Conservation (phyloP, 2,329 filamentous ascomycete genomes). For the Epichloe scottii region DNA sequence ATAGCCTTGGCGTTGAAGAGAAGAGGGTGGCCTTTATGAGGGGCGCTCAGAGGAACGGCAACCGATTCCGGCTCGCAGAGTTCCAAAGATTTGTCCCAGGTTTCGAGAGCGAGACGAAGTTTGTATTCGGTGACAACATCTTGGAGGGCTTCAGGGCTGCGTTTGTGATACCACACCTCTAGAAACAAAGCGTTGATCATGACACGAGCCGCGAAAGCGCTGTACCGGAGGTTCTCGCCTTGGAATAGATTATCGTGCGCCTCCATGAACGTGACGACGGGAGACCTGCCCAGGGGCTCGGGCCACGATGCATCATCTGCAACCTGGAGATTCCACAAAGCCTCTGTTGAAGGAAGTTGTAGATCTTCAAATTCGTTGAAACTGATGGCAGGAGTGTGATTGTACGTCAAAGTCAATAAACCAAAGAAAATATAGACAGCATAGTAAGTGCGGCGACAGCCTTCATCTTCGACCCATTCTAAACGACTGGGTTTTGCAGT, state of each 20-base stretch:
- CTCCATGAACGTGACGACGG: conserved; percentile 76
- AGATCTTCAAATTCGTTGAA: conserved; percentile 97
- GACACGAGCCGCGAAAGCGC: conserved; percentile 89
- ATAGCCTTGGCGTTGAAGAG: conserved; percentile 98
- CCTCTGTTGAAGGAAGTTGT: conserved; percentile 85
- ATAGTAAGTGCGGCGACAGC: conserved; percentile 92
- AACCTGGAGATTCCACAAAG: conserved; percentile 78
- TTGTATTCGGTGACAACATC: conserved; percentile 98
- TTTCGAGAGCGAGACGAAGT: conserved; percentile 85
- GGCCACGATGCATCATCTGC: conserved; percentile 73
- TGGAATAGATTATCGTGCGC: conserved; percentile 94
- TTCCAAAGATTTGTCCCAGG: conserved; percentile 96
- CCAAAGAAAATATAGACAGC: conserved; percentile 99
- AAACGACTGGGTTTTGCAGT: conserved; percentile 62
- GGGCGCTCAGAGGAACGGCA: conserved; percentile 78
- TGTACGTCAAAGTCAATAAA: conserved; percentile 86
- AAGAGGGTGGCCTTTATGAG: conserved; percentile 88
- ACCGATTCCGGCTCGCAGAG: conserved; percentile 86
- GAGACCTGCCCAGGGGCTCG: conserved; percentile 59
- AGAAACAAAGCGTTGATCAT: conserved; percentile 99
- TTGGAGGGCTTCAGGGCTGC: conserved; percentile 91
- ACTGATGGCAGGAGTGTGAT: conserved; percentile 93
- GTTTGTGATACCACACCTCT: conserved; percentile 98
- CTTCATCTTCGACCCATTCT: conserved; percentile 95
- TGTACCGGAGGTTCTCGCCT: conserved; percentile 81